Evolutionary conservation across 2,329 filamentous ascomycete genomes (phyloP), one percentile per base, ranked within the genome.

Genomic region (Neonectria sp.): DNA sequence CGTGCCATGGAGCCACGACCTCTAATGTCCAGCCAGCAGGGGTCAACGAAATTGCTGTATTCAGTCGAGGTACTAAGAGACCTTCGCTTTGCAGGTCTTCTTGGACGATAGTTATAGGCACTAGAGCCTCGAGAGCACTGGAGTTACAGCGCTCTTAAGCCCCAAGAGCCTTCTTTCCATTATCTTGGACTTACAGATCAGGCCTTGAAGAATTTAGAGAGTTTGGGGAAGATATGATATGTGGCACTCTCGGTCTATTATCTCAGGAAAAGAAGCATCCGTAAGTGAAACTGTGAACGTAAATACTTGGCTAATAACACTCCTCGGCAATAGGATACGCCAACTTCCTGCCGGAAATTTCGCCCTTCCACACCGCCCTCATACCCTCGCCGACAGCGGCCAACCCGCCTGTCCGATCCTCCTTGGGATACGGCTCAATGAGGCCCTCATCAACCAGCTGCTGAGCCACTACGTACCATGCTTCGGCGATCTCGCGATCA

Each of bases 321-420:
- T 55, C n/a, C 29, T 55, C 60, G 25, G 55, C 48, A 27, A 64
- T 31, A 17, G 61, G 53, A 48, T 64, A 64, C 7, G 55, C 61
- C 37, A 64, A 15, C 55, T 64, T 64, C 53, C 49, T 64, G 12
- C 61, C 61, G 9, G 43, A 58, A 25, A 64, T 64, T 35, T 64
- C 61, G 15, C 61, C 61, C 61, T 64, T 64, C 61, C 61, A 64
- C 40, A 64, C 61, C 21, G 61, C 61, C 27, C 61, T 53, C 55
- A 64, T 64, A 27, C 61, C 61, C 45, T 64, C 61, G 8, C 55
- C 61, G 27, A 64, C 61, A 8, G 61, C 61, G 5, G 61, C 61
- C 12, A 64, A 24, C 13, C 61, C 61, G 27, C 61, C 61, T 2
- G 24, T 55, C 13, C 61, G 52, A 8, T 64, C 61, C 61, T 64